Conservation (phyloP, 352 stramenopile species). For the Globisporangium mamillatum region DNA sequence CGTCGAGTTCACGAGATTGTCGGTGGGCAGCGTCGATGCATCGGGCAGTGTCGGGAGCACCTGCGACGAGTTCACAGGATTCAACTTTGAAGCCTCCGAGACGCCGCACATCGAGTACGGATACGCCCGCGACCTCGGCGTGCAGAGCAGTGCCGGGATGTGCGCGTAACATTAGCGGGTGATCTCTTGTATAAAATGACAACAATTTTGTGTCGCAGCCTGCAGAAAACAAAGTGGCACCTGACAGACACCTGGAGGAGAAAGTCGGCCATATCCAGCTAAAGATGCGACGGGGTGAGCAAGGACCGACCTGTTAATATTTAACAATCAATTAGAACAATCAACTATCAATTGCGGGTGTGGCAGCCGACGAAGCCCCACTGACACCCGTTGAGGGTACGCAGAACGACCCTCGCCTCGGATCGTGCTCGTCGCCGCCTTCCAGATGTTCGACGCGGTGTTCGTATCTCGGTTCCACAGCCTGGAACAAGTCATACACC, state of each 20-base stretch:
- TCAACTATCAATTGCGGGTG: no score
- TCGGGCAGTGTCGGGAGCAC: constrained; percentile 20
- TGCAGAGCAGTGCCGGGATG: constrained; percentile 8
- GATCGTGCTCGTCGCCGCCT: no score
- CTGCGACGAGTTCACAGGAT: constrained; percentile 80
- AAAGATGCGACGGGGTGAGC: background rate
- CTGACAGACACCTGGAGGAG: background rate
- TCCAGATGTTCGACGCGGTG: no score
- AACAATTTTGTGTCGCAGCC: background rate
- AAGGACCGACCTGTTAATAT: background rate
- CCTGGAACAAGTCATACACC: no score
- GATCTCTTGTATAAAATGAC: background rate
- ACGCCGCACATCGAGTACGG: constrained; percentile 53
- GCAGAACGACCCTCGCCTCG: no score
- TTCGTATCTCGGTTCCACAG: no score
- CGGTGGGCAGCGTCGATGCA: constrained; percentile 45
- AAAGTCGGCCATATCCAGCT: background rate
- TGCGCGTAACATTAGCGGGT: constrained; percentile 6
- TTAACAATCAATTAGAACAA: background rate
- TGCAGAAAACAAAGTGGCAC: background rate
- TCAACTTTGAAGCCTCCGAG: constrained; percentile 76
- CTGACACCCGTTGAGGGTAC: no score
- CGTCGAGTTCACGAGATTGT: constrained; percentile 74
- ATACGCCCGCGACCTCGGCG: constrained; percentile 39
- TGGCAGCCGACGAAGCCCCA: no score